Conservation (phyloP, 805 yeast genomes). For the Candida broadrunensis region DNA sequence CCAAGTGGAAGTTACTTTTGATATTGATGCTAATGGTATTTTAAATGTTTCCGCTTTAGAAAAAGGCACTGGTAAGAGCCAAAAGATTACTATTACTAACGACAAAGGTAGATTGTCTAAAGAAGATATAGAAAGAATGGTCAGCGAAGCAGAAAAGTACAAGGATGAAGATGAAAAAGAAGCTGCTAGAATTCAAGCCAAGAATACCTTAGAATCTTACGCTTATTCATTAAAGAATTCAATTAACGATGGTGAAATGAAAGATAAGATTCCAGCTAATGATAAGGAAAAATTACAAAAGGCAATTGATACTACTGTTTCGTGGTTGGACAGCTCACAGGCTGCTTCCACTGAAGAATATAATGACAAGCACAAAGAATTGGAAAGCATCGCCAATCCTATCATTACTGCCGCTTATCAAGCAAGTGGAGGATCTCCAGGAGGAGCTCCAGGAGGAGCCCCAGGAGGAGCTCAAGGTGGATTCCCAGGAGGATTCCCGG, state of each 20-base stretch:
- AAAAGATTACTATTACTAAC: constrained; percentile 87
- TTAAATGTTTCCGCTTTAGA: constrained; percentile 84
- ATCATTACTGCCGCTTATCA: constrained; percentile 34
- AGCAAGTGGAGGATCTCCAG: constrained; percentile 25
- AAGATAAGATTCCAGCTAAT: constrained; percentile 38
- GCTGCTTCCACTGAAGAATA: constrained; percentile 42
- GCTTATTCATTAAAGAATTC: constrained; percentile 80
- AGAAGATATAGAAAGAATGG: constrained; percentile 97
- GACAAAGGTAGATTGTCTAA: constrained; percentile 92
- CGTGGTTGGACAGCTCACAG: constrained; percentile 37
- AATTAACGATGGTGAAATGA: constrained; percentile 45
- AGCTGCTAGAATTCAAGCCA: constrained; percentile 83
- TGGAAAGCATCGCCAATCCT: constrained; percentile 39
- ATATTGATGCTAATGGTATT: constrained; percentile 83
- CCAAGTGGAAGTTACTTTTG: constrained; percentile 87
- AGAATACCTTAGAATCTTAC: constrained; percentile 84
- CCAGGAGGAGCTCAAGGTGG: constrained; percentile 34
- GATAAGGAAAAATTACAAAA: constrained; percentile 53
- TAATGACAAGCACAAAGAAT: constrained; percentile 38
- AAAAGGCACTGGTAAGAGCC: constrained; percentile 91
- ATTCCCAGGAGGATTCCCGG: constrained; percentile 32
- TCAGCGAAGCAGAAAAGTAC: constrained; percentile 92
- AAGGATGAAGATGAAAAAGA: constrained; percentile 88
- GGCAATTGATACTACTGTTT: constrained; percentile 40
- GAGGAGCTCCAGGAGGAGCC: too few species aligned